Percentiles rank a stretch among this genome's conserved stretches.
phyloP scores from a whole-genome alignment of 1,284 basidiomycete species.

The Tremellales sp. region DNA sequence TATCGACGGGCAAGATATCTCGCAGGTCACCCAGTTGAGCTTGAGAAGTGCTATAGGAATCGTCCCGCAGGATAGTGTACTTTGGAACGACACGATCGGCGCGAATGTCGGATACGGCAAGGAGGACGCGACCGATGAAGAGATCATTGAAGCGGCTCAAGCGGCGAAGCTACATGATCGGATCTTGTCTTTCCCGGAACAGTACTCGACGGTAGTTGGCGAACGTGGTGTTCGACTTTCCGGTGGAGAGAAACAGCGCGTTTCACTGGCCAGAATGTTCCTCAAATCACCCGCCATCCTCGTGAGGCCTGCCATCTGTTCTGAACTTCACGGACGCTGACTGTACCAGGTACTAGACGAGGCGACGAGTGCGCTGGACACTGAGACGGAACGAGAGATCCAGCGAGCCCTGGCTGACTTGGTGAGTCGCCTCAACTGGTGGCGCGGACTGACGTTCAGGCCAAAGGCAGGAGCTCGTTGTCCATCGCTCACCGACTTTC shows the following conservation, averaged over 20 bases:
- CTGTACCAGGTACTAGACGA: conserved; percentile 79
- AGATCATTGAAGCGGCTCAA: conserved; percentile 76
- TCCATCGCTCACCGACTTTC: conserved; percentile 75
- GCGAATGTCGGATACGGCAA: conserved; percentile 92
- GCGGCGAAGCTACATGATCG: conserved; percentile 84
- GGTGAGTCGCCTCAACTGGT: conserved; percentile 64
- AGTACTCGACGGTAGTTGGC: conserved; percentile 86
- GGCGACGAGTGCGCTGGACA: conserved; percentile 94
- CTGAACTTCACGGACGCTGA: background rate
- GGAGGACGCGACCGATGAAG: conserved; percentile 78
- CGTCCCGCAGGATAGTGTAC: conserved; percentile 94
- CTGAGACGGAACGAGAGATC: conserved; percentile 68
- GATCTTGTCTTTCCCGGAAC: conserved; percentile 71
- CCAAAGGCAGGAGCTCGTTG: conserved; percentile 71
- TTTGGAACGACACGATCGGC: conserved; percentile 92
- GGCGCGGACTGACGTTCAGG: conserved; percentile 28
- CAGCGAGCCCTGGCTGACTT: conserved; percentile 60
- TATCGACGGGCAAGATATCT: conserved; percentile 74
- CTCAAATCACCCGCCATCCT: conserved; percentile 91
- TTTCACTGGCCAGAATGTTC: conserved; percentile 87
- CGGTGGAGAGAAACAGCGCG: conserved; percentile 95
- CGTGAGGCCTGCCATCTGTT: conserved; percentile 15
- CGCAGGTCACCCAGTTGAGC: conserved; percentile 66
- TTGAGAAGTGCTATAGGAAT: conserved; percentile 82
- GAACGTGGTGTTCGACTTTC: conserved; percentile 97